Base-by-base conservation (phyloP, 2,329 filamentous ascomycete genomes). In the Cytospora paraplurivora region DNA sequence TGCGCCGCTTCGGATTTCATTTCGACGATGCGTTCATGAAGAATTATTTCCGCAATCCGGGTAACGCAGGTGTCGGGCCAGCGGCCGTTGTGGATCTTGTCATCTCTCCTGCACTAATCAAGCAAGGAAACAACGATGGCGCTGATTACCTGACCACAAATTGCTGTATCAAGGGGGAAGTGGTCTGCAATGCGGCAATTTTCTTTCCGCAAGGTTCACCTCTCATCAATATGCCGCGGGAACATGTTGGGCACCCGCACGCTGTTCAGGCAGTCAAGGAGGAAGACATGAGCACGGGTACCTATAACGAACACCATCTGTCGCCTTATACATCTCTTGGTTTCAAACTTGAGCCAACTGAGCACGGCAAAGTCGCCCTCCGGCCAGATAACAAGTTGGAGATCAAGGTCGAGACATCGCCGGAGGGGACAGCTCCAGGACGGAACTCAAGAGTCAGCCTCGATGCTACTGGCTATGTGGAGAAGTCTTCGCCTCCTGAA, bases 101-200 rank as follows among this genome's bases (percentile, higher is more conserved):
- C 21, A 27, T 59, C 0, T 60, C 13, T 12, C 63, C 63, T 7
- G 60, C 44, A 0, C 4, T 65, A 2, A 32, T 34, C 49, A 63
- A 62, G 27, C 47, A 44, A 7, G 63, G 63, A 4, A 63, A 53
- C 19, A 59, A 54, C 33, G 19, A 53, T 7, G 63, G 63, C 8
- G 1, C 13, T 7, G 41, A 47, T 7, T 65, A 60, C 49, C 33
- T 56, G 6, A 11, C 6, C 8, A 2, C 1, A 13, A 54, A 19
- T 13, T 49, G 32, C 21, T 15, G 59, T 7, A 32, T 50, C 32
- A 56, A 63, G 13, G 59, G 50, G 56, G 35, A 37, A 2, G 63
- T 65, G 8, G 15, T 65, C 4, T 62, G 59, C 33, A 21, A 58
- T 32, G 15, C 51, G 8, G 2, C 5, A 6, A 13, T 11, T 1